phyloP scores from a whole-genome alignment of 23 red algal species.

The Gracilaria caudata region DNA sequence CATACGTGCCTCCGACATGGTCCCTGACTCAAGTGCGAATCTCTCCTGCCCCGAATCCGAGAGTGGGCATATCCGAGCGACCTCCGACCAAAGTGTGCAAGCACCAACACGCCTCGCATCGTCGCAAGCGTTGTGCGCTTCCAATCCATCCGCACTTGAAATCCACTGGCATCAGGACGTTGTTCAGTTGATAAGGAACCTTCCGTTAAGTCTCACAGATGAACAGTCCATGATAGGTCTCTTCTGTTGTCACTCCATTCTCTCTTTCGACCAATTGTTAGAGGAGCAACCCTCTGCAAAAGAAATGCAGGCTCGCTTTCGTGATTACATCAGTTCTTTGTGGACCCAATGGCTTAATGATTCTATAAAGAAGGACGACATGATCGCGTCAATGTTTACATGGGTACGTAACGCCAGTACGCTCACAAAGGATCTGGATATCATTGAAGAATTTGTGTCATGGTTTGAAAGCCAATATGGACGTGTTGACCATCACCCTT shows the following conservation, averaged over 20 bases:
- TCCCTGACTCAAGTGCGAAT: background rate
- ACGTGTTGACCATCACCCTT: background rate
- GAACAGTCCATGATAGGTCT: background rate
- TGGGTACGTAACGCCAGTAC: background rate
- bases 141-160: background rate
- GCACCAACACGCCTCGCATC: too few species aligned
- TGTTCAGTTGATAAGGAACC: background rate
- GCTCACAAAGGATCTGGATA: background rate
- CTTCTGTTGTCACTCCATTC: conserved; percentile 10
- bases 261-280: background rate
- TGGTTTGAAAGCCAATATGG: background rate
- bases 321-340: background rate
- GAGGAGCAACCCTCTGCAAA: background rate
- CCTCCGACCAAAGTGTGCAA: background rate
- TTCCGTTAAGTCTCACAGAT: background rate
- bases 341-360: conserved; percentile 1
- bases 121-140: background rate
- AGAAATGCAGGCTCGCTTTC: background rate
- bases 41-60: background rate
- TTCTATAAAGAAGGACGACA: background rate
- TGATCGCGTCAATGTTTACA: background rate
- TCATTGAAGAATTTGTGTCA: background rate
- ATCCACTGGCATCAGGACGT: background rate
- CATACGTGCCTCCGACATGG: too few species aligned
- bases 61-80: background rate